Conservation (phyloP, 2,329 filamentous ascomycete species). For the Aschersonia sp. region DNA sequence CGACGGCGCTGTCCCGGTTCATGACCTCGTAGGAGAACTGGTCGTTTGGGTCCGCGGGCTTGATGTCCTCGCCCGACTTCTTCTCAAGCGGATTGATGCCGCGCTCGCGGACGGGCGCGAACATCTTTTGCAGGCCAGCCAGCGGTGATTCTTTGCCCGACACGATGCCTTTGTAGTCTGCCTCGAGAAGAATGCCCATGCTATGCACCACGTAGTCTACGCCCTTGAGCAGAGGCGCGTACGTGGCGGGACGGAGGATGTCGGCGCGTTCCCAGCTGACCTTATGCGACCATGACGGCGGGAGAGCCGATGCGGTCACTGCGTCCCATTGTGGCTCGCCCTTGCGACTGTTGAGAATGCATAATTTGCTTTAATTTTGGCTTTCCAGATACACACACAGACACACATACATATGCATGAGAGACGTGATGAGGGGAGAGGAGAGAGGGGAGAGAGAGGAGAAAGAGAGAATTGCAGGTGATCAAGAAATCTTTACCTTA, state of each 20-base stretch:
- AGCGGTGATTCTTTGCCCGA: slow-evolving; percentile 74
- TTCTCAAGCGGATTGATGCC: slow-evolving; percentile 57
- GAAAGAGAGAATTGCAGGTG: too few species aligned
- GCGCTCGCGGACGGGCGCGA: slow-evolving; percentile 50
- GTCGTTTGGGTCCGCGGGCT: slow-evolving; percentile 50
- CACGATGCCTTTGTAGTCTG: slow-evolving; percentile 90
- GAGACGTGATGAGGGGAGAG: neutral
- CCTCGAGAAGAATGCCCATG: slow-evolving; percentile 92
- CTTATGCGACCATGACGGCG: slow-evolving; percentile 67
- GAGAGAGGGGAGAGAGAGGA: neutral
- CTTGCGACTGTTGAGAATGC: slow-evolving; percentile 50
- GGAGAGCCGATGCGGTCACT: slow-evolving; percentile 53
- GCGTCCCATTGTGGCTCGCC: slow-evolving; percentile 76
- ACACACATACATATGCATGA: too few species aligned
- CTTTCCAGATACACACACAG: too few species aligned
- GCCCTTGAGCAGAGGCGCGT: slow-evolving; percentile 58
- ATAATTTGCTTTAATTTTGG: too few species aligned
- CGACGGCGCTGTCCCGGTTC: slow-evolving; percentile 83
- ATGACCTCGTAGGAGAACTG: slow-evolving; percentile 93
- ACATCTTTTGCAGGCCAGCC: slow-evolving; percentile 62
- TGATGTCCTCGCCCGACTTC: slow-evolving; percentile 42
- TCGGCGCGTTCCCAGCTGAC: slow-evolving; percentile 84
- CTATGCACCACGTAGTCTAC: slow-evolving; percentile 83
- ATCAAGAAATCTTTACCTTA: slow-evolving; percentile 46
- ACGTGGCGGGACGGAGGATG: slow-evolving; percentile 69